Conservation (phyloP, 345 rosid genomes). For the Ceriops zippeliana region DNA sequence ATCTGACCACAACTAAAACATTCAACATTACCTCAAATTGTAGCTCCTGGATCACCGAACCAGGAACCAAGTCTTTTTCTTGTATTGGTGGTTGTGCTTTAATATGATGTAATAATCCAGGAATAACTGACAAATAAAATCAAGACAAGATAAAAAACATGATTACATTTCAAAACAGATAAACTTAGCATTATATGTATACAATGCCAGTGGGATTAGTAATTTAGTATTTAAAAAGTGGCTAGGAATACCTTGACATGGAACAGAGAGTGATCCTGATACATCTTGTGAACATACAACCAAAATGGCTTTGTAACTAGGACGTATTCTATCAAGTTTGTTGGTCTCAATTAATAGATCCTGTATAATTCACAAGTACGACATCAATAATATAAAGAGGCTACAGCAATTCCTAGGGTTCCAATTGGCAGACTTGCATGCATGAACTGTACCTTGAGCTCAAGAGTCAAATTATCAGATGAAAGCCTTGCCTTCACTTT, state of each 20-base stretch:
- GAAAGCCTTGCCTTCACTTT: constrained; percentile 37
- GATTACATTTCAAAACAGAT: not conserved
- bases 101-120: constrained; percentile 41
- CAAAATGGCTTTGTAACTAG: constrained; percentile 43
- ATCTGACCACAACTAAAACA: not conserved
- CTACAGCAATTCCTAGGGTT: not conserved
- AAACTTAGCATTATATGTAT: not conserved
- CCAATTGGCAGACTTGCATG: not conserved
- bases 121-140: constrained; percentile 39
- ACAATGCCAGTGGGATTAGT: not conserved
- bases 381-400: not conserved
- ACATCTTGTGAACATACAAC: constrained; percentile 34
- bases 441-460: constrained; percentile 38
- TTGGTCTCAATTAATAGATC: constrained; percentile 37
- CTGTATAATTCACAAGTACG: constrained; percentile 26
- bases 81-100: constrained; percentile 20
- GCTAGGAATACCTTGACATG: constrained; percentile 47
- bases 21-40: constrained; percentile 50
- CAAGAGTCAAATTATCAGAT: constrained; percentile 28
- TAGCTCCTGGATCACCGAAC: constrained; percentile 39
- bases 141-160: not conserved
- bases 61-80: constrained; percentile 42
- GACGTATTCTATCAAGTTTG: constrained; percentile 44
- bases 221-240: not conserved
- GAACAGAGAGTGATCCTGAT: constrained; percentile 32